Conservation (phyloP, 169 alveolate species). For the Cryptosporidium tyzzeri region DNA sequence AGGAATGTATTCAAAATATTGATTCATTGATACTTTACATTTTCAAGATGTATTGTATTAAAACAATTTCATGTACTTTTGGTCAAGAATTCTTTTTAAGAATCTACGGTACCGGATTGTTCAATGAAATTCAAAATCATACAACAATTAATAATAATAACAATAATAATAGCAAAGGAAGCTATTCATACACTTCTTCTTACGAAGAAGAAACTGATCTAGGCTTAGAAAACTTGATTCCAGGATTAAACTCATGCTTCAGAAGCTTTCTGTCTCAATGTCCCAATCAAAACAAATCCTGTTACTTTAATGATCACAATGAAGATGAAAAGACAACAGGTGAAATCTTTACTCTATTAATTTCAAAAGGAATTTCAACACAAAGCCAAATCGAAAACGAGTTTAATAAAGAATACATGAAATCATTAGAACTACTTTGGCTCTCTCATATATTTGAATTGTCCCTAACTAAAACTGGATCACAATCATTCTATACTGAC, state of each 20-base stretch:
- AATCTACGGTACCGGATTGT: conserved; percentile 21
- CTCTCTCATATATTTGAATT: conserved; percentile 48
- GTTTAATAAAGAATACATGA: conserved; percentile 1
- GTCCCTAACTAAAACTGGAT: neutral
- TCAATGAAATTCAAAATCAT: neutral
- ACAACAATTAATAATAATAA: neutral
- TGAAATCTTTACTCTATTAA: neutral
- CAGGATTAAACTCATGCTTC: conserved; percentile 10
- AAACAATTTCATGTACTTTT: conserved; percentile 1
- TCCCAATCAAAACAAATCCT: neutral
- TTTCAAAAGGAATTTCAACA: neutral
- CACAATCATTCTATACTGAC: neutral
- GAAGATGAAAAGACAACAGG: neutral
- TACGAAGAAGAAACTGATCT: neutral
- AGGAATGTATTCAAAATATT: conserved; percentile 40
- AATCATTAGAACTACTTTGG: conserved; percentile 13
- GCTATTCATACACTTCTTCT: conserved; percentile 9
- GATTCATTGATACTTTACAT: conserved; percentile 12
- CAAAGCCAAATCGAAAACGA: neutral
- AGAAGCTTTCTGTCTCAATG: conserved; percentile 22
- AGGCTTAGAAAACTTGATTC: conserved; percentile 28
- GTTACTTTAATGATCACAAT: neutral
- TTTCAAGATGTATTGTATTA: conserved; percentile 24
- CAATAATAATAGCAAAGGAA: neutral
- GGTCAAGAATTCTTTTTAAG: conserved; percentile 35